phyloP scores from a whole-genome alignment of 2,329 filamentous ascomycete genomes.

The Paecilomyces formosus region DNA sequence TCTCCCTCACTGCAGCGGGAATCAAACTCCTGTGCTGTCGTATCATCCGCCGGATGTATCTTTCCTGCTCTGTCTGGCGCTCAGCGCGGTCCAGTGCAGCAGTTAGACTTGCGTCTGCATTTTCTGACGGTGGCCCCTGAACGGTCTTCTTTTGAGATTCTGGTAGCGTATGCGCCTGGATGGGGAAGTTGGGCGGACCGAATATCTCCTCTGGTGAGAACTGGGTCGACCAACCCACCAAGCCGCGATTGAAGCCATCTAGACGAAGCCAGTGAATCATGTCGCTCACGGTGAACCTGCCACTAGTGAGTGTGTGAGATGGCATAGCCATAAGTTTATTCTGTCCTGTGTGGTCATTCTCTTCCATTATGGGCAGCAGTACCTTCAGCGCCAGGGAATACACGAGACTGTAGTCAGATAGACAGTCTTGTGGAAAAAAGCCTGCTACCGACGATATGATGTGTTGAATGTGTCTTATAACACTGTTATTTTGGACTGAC shows the following conservation, averaged over 20 bases:
- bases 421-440: too few relatives aligned
- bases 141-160: background rate
- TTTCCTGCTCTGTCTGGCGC: background rate
- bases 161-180: background rate
- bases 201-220: slow-evolving; percentile 2
- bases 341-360: background rate
- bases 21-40: slow-evolving; percentile 3
- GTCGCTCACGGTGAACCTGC: slow-evolving; percentile 4
- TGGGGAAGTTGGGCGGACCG: background rate
- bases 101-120: background rate
- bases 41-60: slow-evolving; percentile 7
- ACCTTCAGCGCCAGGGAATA: too few relatives aligned
- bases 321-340: background rate
- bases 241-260: slow-evolving; percentile 6
- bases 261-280: slow-evolving; percentile 10
- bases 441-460: too few relatives aligned
- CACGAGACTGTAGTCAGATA: too few relatives aligned
- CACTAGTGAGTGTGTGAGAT: background rate
- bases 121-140: background rate
- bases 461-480: too few relatives aligned
- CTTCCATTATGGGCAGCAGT: background rate
- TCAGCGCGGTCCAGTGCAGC: background rate
- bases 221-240: slow-evolving; percentile 7
- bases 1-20: slow-evolving; percentile 4
- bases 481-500: too few relatives aligned